These are phyloP conservation scores for Moesziomyces parantarcticus DNA, from an alignment of 1,284 basidiomycete species.

Conservation along the genomic window DNA sequence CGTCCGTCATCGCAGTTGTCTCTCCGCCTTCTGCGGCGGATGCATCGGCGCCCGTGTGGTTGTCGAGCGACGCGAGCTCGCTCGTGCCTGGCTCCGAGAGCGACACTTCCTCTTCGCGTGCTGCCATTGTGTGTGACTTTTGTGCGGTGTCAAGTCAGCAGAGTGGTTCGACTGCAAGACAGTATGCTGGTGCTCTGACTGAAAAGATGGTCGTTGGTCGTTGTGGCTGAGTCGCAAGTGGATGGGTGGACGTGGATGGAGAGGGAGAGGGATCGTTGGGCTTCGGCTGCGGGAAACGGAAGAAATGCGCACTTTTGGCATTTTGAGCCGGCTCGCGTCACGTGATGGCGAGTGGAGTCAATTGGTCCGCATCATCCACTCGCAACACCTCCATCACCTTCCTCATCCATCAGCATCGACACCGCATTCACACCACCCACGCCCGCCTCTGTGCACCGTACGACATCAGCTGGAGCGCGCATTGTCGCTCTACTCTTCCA, in stretches of 20 bases:
- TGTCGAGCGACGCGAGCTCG: slow-evolving; percentile 20
- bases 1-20: slow-evolving; percentile 42
- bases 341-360: slow-evolving; percentile 21
- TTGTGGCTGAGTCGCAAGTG: not conserved
- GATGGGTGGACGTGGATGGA: not conserved
- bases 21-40: slow-evolving; percentile 8
- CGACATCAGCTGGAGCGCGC: not conserved
- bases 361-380: slow-evolving; percentile 7
- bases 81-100: slow-evolving; percentile 38
- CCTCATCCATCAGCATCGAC: not conserved
- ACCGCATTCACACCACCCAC: too few relatives aligned
- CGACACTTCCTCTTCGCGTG: slow-evolving; percentile 47
- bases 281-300: not conserved
- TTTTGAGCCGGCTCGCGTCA: slow-evolving; percentile 13
- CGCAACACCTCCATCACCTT: slow-evolving; percentile 2
- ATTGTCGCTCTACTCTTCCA: too few relatives aligned
- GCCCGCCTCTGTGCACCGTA: not conserved
- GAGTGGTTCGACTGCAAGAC: too few relatives aligned
- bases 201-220: not conserved
- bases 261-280: not conserved
- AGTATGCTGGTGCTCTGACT: too few relatives aligned
- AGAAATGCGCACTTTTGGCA: slow-evolving; percentile 1
- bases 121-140: slow-evolving; percentile 19
- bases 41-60: slow-evolving; percentile 3
- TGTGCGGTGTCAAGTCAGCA: too few relatives aligned